phyloP scores from a whole-genome alignment of 495 filamentous ascomycete species.

The Chaetomium cochliodes region DNA sequence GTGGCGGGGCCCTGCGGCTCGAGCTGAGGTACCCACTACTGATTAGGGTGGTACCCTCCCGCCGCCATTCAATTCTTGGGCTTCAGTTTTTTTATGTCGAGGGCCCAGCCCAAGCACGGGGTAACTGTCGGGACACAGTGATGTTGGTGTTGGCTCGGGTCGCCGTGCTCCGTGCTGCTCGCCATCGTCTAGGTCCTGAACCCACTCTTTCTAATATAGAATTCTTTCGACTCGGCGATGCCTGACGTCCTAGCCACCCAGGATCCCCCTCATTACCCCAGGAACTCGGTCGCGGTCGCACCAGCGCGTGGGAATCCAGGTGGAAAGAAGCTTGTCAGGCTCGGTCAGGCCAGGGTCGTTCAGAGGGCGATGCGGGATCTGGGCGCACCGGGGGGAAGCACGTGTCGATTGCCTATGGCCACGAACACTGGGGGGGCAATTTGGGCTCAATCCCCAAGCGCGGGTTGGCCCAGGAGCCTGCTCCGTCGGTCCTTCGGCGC shows the following conservation, averaged over 20 bases:
- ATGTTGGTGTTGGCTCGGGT: not conserved
- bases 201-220: too few relatives aligned
- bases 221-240: not conserved
- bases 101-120: not conserved
- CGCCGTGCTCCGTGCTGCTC: not conserved
- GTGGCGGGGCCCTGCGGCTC: constrained; percentile 1
- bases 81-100: too few relatives aligned
- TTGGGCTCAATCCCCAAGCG: not conserved
- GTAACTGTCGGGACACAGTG: not conserved
- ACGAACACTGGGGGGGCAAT: not conserved
- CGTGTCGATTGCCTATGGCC: constrained; percentile 4
- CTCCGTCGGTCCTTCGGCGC: constrained; percentile 17
- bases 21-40: constrained; percentile 26
- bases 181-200: not conserved
- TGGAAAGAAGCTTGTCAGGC: not conserved
- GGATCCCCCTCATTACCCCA: not conserved
- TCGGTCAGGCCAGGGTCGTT: constrained; percentile 3
- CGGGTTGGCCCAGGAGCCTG: not conserved
- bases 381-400: constrained; percentile 4
- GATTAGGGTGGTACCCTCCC: constrained; percentile 7
- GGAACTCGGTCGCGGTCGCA: not conserved
- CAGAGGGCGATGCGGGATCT: not conserved
- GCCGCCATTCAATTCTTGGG: not conserved
- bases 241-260: not conserved
- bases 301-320: constrained; percentile 2